Conservation (phyloP, 140 eudicot species). For the Senecio squalidus region DNA sequence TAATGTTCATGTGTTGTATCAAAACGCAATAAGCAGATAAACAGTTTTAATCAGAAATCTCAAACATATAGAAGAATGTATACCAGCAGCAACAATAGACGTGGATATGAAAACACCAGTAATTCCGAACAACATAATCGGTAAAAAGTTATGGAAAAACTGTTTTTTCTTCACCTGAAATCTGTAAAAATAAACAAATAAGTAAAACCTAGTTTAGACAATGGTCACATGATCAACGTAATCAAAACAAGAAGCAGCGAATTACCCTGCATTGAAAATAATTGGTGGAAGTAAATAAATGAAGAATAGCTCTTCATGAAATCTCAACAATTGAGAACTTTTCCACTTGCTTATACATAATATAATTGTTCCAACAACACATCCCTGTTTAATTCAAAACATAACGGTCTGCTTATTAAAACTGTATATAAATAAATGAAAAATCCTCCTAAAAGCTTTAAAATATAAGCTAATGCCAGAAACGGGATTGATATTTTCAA, state of each 20-base stretch:
- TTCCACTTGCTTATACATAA: constrained; percentile 59
- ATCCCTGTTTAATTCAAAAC: constrained; percentile 42
- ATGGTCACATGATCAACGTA: neutral
- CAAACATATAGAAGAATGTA: neutral
- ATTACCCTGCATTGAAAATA: constrained; percentile 98
- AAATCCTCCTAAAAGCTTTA: too few relatives aligned
- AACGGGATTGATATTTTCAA: too few relatives aligned
- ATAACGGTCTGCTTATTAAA: too few relatives aligned
- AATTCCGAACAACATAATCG: constrained; percentile 90
- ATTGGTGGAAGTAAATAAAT: constrained; percentile 94
- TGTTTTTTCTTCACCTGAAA: constrained; percentile 97
- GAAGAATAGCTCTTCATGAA: constrained; percentile 80
- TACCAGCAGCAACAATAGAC: constrained; percentile 71
- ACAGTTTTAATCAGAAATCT: too few relatives aligned
- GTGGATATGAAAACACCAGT: constrained; percentile 87
- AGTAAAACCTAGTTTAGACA: neutral
- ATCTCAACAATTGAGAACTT: constrained; percentile 67
- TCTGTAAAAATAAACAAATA: constrained; percentile 31
- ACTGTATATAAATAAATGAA: too few relatives aligned
- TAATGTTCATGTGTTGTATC: too few relatives aligned
- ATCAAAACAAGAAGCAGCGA: neutral
- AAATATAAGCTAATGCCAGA: too few relatives aligned
- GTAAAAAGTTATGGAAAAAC: constrained; percentile 82
- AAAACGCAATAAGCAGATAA: too few relatives aligned
- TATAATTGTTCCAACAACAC: constrained; percentile 55